Evolutionary conservation across 306 rosid genomes (phyloP).

Genomic region (Begonia fuchsioides): DNA sequence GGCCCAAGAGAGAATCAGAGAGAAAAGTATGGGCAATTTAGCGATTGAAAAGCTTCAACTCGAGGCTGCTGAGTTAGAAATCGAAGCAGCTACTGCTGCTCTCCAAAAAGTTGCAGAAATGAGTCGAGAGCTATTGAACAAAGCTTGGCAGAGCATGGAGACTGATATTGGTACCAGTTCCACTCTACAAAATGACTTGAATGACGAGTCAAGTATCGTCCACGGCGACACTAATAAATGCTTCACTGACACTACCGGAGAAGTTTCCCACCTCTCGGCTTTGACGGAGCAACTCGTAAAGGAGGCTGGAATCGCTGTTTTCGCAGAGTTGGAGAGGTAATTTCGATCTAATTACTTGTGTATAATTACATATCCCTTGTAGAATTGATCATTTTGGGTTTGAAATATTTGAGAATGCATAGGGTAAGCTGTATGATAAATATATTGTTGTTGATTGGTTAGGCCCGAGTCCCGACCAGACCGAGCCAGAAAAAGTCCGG

Average conservation of each 20-base stretch:
- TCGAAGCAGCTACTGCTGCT: constrained; percentile 67
- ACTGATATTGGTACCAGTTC: constrained; percentile 16
- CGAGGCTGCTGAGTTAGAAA: constrained; percentile 69
- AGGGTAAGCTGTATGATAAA: too few relatives aligned
- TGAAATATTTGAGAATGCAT: too few relatives aligned
- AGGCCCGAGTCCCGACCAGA: too few relatives aligned
- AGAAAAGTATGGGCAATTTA: constrained; percentile 40
- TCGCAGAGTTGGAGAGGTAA: constrained; percentile 19
- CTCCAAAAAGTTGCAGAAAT: constrained; percentile 53
- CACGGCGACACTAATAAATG: constrained; percentile 13
- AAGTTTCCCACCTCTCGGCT: constrained; percentile 49
- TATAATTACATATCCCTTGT: too few relatives aligned
- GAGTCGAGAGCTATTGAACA: constrained; percentile 45
- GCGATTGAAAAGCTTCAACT: constrained; percentile 71
- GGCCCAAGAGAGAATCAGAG: constrained; percentile 45
- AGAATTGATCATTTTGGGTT: too few relatives aligned
- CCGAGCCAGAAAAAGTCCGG: too few relatives aligned
- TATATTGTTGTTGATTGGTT: too few relatives aligned
- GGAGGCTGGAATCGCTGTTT: constrained; percentile 40
- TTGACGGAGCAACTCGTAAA: constrained; percentile 58
- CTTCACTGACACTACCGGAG: constrained; percentile 30
- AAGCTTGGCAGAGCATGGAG: constrained; percentile 30
- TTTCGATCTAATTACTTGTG: background rate
- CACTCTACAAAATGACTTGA: constrained; percentile 6
- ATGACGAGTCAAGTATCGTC: constrained; percentile 2